Percentiles rank a stretch among this genome's conserved stretches.
Evolutionary conservation across 1,139 yeast species (phyloP).

Genomic region (Lodderomyces jiufengensis): DNA sequence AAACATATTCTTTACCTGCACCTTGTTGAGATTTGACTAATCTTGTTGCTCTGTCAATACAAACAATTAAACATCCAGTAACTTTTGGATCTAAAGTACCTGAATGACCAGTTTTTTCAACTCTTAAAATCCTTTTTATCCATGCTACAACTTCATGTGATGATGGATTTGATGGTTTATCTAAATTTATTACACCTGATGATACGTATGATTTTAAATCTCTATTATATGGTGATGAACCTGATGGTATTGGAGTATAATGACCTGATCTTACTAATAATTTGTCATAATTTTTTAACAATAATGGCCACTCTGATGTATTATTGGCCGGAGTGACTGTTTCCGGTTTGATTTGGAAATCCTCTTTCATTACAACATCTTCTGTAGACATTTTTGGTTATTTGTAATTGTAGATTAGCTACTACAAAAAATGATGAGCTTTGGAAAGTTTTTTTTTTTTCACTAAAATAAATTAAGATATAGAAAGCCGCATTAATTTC

Average conservation of each 20-base stretch:
- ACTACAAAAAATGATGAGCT: slow-evolving; percentile 2
- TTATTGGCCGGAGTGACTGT: slow-evolving; percentile 73
- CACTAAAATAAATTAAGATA: neutral
- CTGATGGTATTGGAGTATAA: slow-evolving; percentile 94
- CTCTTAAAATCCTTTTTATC: slow-evolving; percentile 93
- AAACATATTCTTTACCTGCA: slow-evolving; percentile 99
- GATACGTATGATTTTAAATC: slow-evolving; percentile 86
- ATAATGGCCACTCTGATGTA: slow-evolving; percentile 93
- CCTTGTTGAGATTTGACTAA: slow-evolving; percentile 98
- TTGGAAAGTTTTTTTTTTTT: slow-evolving; percentile 1
- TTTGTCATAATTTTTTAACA: slow-evolving; percentile 91
- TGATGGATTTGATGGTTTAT: slow-evolving; percentile 96
- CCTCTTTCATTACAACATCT: slow-evolving; percentile 69
- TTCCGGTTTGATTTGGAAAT: slow-evolving; percentile 87
- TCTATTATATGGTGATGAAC: slow-evolving; percentile 92
- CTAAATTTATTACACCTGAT: slow-evolving; percentile 94
- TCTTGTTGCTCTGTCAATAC: slow-evolving; percentile 97
- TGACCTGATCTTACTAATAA: slow-evolving; percentile 92
- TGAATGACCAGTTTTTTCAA: slow-evolving; percentile 97
- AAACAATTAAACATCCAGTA: slow-evolving; percentile 95
- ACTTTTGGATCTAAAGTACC: slow-evolving; percentile 99
- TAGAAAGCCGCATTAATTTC: slow-evolving; percentile 4
- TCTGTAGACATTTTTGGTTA: slow-evolving; percentile 48
- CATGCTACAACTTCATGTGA: slow-evolving; percentile 99
- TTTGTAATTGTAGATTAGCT: neutral